phyloP scores from a whole-genome alignment of 1,139 yeast genomes.

The Yamadazyma diddensiae region DNA sequence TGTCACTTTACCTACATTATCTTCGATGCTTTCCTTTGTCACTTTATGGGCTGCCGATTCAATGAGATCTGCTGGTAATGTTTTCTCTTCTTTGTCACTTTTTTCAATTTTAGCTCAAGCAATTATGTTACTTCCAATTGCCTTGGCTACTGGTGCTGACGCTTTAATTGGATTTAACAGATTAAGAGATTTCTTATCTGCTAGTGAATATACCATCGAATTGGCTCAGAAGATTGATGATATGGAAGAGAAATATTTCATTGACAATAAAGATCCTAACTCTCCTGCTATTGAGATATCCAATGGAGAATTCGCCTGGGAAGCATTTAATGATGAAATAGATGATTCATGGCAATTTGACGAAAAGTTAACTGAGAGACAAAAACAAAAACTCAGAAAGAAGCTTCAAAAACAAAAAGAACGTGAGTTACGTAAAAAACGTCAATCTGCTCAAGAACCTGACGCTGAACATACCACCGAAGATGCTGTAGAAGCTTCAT shows the following conservation, averaged over 20 bases:
- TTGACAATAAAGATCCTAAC: slow-evolving; percentile 4
- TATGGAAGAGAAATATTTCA: slow-evolving; percentile 1
- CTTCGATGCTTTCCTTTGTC: slow-evolving; percentile 41
- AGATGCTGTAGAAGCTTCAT: slow-evolving; percentile 10
- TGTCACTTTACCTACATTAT: slow-evolving; percentile 40
- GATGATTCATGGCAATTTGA: slow-evolving; percentile 25
- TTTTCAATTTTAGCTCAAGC: slow-evolving; percentile 52
- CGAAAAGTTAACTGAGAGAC: slow-evolving; percentile 14
- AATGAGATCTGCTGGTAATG: slow-evolving; percentile 40
- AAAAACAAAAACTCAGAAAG: slow-evolving; percentile 16
- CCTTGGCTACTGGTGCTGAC: slow-evolving; percentile 54
- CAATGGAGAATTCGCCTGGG: slow-evolving; percentile 38
- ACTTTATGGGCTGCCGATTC: slow-evolving; percentile 40
- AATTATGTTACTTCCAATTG: slow-evolving; percentile 51
- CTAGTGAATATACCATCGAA: slow-evolving; percentile 33
- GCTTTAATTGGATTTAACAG: slow-evolving; percentile 51
- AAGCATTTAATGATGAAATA: slow-evolving; percentile 28
- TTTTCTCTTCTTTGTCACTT: slow-evolving; percentile 51
- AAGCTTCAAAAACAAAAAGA: slow-evolving; percentile 15
- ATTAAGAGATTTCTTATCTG: slow-evolving; percentile 41
- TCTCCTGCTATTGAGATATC: slow-evolving; percentile 23
- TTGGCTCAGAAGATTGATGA: slow-evolving; percentile 21
- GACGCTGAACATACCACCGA: neutral
- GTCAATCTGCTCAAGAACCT: slow-evolving; percentile 2
- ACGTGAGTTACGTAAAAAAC: slow-evolving; percentile 4